Evolutionary conservation across 768 basidiomycete genomes (phyloP).

Genomic region (Leccinum pellstonianum): DNA sequence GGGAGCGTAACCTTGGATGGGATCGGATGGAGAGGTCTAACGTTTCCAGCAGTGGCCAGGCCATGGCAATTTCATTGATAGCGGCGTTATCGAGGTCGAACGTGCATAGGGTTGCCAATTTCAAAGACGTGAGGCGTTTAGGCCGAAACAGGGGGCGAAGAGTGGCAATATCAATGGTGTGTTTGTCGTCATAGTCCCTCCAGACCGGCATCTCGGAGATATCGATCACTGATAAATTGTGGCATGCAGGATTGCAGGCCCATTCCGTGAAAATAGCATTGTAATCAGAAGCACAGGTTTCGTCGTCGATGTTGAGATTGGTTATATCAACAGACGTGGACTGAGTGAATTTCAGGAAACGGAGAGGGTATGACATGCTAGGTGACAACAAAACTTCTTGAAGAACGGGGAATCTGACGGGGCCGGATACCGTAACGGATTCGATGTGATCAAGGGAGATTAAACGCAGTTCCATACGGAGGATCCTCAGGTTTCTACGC

Average conservation of each 20-base stretch:
- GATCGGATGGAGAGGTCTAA: conserved; percentile 29
- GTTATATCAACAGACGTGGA: conserved; percentile 30
- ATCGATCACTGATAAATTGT: conserved; percentile 27
- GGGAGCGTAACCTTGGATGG: conserved; percentile 27
- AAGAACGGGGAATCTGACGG: conserved; percentile 20
- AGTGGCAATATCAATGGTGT: conserved; percentile 25
- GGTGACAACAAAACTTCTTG: conserved; percentile 23
- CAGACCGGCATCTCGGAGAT: conserved; percentile 32
- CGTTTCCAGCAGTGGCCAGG: conserved; percentile 30
- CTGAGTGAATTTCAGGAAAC: conserved; percentile 26
- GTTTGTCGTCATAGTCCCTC: conserved; percentile 31
- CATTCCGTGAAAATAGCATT: conserved; percentile 22
- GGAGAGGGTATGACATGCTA: conserved; percentile 24
- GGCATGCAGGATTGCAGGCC: conserved; percentile 24
- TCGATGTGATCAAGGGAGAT: conserved; percentile 24
- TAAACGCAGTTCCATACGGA: conserved; percentile 28
- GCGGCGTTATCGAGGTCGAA: conserved; percentile 25
- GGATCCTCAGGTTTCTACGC: conserved; percentile 16
- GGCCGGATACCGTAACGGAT: conserved; percentile 6
- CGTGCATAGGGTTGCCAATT: conserved; percentile 30
- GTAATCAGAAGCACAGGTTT: conserved; percentile 28
- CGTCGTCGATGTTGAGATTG: conserved; percentile 33
- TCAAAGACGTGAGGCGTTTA: conserved; percentile 20
- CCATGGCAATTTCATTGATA: conserved; percentile 25
- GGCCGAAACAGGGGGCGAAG: conserved; percentile 29